These are phyloP conservation scores for Curvularia eragrostidis DNA, from an alignment of 2,329 filamentous ascomycete species.

Conservation along the genomic window DNA sequence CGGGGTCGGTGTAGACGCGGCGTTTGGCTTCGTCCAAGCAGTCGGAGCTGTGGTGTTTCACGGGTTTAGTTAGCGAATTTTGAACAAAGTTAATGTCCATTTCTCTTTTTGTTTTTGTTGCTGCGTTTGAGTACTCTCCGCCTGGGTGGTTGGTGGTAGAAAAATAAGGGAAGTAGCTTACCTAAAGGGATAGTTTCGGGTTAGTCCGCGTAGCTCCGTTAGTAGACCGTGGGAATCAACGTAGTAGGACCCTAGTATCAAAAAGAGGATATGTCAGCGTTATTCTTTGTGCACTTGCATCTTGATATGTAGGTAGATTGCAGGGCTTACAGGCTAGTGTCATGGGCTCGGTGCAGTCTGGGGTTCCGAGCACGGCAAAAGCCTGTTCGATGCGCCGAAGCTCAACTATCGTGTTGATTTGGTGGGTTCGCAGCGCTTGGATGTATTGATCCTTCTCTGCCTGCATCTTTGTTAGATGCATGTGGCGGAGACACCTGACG, in stretches of 20 bases:
- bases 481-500: too few relatives aligned
- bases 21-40: conserved; percentile 70
- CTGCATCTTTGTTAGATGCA: conserved; percentile 37
- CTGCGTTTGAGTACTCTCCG: too few relatives aligned
- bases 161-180: conserved; percentile 13
- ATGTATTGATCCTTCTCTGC: conserved; percentile 64
- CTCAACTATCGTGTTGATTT: conserved; percentile 76
- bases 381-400: conserved; percentile 74
- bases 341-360: conserved; percentile 70
- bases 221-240: conserved; percentile 73
- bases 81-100: not conserved
- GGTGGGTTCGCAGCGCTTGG: conserved; percentile 68
- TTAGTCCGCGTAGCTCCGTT: conserved; percentile 72
- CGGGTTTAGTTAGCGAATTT: not conserved
- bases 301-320: not conserved
- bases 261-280: not conserved
- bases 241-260: conserved; percentile 63
- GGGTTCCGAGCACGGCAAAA: conserved; percentile 64
- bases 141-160: not conserved
- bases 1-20: conserved; percentile 68
- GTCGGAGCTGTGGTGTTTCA: conserved; percentile 57
- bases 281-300: not conserved
- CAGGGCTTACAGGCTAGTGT: conserved; percentile 65
- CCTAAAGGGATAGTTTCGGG: conserved; percentile 69
- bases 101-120: not conserved